phyloP scores from a whole-genome alignment of 2,329 filamentous ascomycete genomes.

The Truncatella angustata region DNA sequence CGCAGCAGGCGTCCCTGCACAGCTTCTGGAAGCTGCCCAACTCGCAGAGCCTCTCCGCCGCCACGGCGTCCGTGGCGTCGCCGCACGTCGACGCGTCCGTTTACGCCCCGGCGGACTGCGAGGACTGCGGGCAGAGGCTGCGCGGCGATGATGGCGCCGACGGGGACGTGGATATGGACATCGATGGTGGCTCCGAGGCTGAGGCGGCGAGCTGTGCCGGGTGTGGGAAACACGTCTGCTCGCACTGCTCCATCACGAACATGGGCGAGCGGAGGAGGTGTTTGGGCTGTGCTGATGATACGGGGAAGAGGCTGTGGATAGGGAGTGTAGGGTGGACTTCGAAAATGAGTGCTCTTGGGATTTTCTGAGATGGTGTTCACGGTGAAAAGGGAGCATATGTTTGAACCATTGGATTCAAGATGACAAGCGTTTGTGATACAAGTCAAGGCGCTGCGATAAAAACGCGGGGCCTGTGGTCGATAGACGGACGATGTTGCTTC shows the following conservation, averaged over 20 bases:
- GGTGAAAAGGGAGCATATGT: too few species aligned
- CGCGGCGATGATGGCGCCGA: slow-evolving; percentile 34
- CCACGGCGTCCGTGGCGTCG: slow-evolving; percentile 21
- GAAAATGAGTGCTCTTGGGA: neutral
- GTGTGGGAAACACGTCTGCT: slow-evolving; percentile 57
- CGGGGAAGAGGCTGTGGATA: slow-evolving; percentile 15
- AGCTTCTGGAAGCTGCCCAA: slow-evolving; percentile 59
- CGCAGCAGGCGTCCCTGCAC: slow-evolving; percentile 53
- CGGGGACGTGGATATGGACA: slow-evolving; percentile 33
- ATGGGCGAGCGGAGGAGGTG: slow-evolving; percentile 54
- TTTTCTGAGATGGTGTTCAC: neutral
- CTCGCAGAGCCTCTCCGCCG: slow-evolving; percentile 24
- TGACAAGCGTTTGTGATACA: too few species aligned
- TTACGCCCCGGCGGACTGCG: slow-evolving; percentile 40
- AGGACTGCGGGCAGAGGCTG: slow-evolving; percentile 47
- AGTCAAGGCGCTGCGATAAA: too few species aligned
- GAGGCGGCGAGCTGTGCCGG: slow-evolving; percentile 37
- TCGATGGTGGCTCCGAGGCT: slow-evolving; percentile 38
- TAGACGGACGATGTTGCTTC: too few species aligned
- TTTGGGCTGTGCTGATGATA: slow-evolving; percentile 47
- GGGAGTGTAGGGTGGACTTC: neutral
- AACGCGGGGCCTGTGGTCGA: too few species aligned
- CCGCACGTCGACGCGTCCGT: slow-evolving; percentile 12
- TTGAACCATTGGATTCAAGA: too few species aligned
- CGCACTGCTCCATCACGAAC: slow-evolving; percentile 58